Percentiles rank a stretch among this genome's conserved stretches.
phyloP scores from a whole-genome alignment of 345 rosid species.

The Melastoma malabathricum region DNA sequence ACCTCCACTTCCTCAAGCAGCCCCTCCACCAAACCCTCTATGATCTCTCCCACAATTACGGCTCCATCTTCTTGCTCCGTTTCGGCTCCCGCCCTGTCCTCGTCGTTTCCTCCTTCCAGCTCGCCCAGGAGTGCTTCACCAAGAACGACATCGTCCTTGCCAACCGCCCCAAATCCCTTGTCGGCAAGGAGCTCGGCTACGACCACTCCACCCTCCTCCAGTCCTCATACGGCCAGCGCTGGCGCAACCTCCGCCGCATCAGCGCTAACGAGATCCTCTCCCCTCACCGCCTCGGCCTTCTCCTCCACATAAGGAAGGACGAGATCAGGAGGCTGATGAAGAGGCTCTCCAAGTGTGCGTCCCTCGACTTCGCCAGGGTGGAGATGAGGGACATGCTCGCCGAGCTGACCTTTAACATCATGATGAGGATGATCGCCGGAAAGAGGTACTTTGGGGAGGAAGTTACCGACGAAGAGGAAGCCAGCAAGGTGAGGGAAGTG shows the following conservation, averaged over 20 bases:
- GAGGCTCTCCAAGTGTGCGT: constrained; percentile 14
- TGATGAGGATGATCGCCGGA: constrained; percentile 35
- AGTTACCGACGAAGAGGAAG: constrained; percentile 7
- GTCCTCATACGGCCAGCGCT: constrained; percentile 44
- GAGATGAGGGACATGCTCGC: constrained; percentile 28
- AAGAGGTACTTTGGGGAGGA: constrained; percentile 41
- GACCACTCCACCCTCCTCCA: constrained; percentile 17
- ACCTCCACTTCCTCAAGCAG: constrained; percentile 23
- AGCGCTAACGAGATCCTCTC: constrained; percentile 36
- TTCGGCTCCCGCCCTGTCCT: constrained; percentile 21
- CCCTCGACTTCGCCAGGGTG: constrained; percentile 17
- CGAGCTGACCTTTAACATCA: constrained; percentile 19
- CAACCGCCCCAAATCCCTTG: constrained; percentile 18
- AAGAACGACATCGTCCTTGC: constrained; percentile 33
- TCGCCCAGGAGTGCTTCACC: constrained; percentile 42
- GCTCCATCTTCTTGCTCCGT: constrained; percentile 26
- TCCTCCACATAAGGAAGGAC: constrained; percentile 20
- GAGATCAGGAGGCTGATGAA: constrained; percentile 30
- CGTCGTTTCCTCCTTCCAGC: constrained; percentile 20
- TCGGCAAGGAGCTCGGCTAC: constrained; percentile 28
- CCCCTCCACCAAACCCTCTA: constrained; percentile 9
- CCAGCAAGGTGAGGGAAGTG: constrained; percentile 12
- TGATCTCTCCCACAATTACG: constrained; percentile 22
- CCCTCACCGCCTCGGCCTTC: constrained; percentile 26
- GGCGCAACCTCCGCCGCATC: constrained; percentile 54